These are phyloP conservation scores for Clarireedia hainanense DNA, from an alignment of 2,329 filamentous ascomycete species.

Conservation along the genomic window DNA sequence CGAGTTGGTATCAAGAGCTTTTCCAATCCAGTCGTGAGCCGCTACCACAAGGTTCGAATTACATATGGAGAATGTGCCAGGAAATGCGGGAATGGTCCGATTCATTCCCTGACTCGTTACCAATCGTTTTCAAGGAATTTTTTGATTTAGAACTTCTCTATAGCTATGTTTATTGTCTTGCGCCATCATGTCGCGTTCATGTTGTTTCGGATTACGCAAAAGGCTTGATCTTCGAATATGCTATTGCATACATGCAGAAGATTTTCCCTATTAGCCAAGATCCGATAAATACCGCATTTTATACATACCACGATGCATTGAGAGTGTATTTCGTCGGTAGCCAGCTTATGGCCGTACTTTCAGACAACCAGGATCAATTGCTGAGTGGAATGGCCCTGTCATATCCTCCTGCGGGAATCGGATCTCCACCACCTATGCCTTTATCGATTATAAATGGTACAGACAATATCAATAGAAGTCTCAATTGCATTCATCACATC, in stretches of 20 bases:
- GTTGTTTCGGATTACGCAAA: slow-evolving; percentile 69
- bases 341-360: slow-evolving; percentile 54
- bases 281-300: slow-evolving; percentile 53
- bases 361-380: slow-evolving; percentile 48
- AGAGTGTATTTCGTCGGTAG: slow-evolving; percentile 69
- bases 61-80: slow-evolving; percentile 68
- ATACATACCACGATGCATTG: slow-evolving; percentile 83
- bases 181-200: slow-evolving; percentile 68
- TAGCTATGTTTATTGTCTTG: slow-evolving; percentile 83
- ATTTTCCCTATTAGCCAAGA: slow-evolving; percentile 61
- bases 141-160: slow-evolving; percentile 87
- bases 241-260: slow-evolving; percentile 70
- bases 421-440: slow-evolving; percentile 44
- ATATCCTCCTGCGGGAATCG: slow-evolving; percentile 26
- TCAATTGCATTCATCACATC: slow-evolving; percentile 47
- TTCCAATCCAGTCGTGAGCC: slow-evolving; percentile 69
- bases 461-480: slow-evolving; percentile 47
- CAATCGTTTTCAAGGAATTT: slow-evolving; percentile 59
- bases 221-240: slow-evolving; percentile 77
- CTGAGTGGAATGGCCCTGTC: slow-evolving; percentile 33
- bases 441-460: slow-evolving; percentile 34
- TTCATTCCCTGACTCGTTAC: slow-evolving; percentile 58
- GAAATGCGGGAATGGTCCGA: slow-evolving; percentile 77
- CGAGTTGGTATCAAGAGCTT: slow-evolving; percentile 80
- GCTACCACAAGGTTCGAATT: slow-evolving; percentile 60